These are phyloP conservation scores for Wallacemonas collosoma DNA, from an alignment of 208 protist species.

Conservation along the genomic window DNA sequence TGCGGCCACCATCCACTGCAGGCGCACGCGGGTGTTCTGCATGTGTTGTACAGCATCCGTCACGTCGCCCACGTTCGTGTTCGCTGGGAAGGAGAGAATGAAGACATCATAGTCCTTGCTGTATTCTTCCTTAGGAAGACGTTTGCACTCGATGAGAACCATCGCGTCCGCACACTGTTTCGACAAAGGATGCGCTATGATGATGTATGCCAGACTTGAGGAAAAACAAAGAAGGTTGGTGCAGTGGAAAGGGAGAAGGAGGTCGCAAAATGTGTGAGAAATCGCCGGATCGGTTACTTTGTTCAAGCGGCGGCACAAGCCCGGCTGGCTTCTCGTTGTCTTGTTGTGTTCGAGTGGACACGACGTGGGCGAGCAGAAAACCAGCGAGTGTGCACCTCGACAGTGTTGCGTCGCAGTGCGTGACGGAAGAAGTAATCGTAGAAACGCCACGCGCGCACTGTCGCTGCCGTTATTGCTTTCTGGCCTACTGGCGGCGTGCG, in stretches of 20 bases:
- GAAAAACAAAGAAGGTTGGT: background rate
- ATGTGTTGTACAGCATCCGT: constrained; percentile 75
- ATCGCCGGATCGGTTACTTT: background rate
- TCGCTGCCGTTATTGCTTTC: too few relatives aligned
- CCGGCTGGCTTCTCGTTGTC: too few relatives aligned
- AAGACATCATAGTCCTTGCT: constrained; percentile 91
- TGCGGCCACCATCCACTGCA: constrained; percentile 84
- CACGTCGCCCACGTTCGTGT: constrained; percentile 75
- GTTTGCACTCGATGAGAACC: constrained; percentile 91
- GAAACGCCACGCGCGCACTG: too few relatives aligned
- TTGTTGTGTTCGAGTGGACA: too few relatives aligned
- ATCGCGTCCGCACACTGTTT: constrained; percentile 26
- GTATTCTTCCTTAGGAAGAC: constrained; percentile 90
- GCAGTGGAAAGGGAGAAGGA: constrained; percentile 17
- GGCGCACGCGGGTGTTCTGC: constrained; percentile 87
- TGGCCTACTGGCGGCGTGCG: too few relatives aligned
- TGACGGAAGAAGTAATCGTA: too few relatives aligned
- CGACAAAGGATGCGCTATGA: background rate
- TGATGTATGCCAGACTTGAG: background rate
- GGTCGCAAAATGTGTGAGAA: background rate
- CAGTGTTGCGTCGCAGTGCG: too few relatives aligned
- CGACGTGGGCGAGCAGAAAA: too few relatives aligned
- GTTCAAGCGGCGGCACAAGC: too few relatives aligned
- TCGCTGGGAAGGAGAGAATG: constrained; percentile 49
- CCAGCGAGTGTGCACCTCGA: too few relatives aligned